Evolutionary conservation across 2,329 filamentous ascomycete species (phyloP), one percentile per base, ranked within the genome.

Genomic region (Colletotrichum sp.): DNA sequence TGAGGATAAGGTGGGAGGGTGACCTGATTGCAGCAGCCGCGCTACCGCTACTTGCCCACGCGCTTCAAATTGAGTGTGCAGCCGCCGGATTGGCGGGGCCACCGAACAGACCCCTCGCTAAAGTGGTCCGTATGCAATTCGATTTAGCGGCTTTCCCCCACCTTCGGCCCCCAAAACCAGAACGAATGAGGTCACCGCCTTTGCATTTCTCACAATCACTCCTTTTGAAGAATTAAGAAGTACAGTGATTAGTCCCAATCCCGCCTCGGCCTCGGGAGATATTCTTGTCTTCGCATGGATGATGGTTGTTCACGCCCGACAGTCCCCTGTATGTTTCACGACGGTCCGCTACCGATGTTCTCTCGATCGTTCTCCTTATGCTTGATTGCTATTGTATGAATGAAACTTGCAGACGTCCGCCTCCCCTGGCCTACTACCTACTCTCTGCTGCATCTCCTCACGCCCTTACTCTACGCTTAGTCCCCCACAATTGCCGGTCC

Each of bases 161-260:
- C 69, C 58, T 67, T 63, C 21, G n/a, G 43, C 57, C 68, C 67
- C 63, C 62, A 57, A 63, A 36, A 27, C n/a, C 34, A 38, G 61
- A 27, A 58, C 69, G 57, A 74, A 74, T 74, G 68, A 67, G 72
- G 71, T 73, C 57, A 71, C 71, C 62, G 72, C 68, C 68, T 71
- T 63, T 55, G 55, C 57, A 72, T 63, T 58, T 36, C 66, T 58
- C 21, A 31, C 24, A 70, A 65, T 8, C 3, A 62, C 51, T 36
- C 43, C 55, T 61, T 71, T 54, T 43, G 55, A 71, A 66, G 61
- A 66, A 47, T 43, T 34, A 36, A 62, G 21, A 21, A 29, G 18
- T 12, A 38, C 33, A 18, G 15, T 13, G 3, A n/a, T 47, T 16
- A 47, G 15, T 8, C 38, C 38, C n/a, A 15, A 5, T 57, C 54